Evolutionary conservation across 2,329 filamentous ascomycete genomes (phyloP).

Genomic region (Botryotinia narcissicola): DNA sequence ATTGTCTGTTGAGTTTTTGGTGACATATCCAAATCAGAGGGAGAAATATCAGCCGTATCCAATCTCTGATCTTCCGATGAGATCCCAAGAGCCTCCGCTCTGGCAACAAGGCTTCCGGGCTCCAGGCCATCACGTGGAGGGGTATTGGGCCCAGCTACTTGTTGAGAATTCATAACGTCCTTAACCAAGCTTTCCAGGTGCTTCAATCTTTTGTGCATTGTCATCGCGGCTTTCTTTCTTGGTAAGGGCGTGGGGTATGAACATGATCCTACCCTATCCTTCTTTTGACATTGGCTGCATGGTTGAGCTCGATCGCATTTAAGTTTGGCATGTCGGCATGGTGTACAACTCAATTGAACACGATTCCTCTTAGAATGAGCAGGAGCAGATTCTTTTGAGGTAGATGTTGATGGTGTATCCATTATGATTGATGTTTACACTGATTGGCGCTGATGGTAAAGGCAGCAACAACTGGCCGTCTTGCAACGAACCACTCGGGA

Average conservation of each 20-base stretch:
- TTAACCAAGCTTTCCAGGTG: constrained; percentile 58
- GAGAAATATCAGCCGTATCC: not conserved
- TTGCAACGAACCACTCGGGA: not conserved
- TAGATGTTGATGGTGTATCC: not conserved
- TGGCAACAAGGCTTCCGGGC: not conserved
- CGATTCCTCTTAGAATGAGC: constrained; percentile 21
- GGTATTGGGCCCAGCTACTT: not conserved
- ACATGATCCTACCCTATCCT: constrained; percentile 48
- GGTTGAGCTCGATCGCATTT: constrained; percentile 54
- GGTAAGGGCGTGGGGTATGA: constrained; percentile 48
- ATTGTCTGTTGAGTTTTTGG: not conserved
- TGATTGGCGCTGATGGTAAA: not conserved
- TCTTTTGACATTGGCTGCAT: constrained; percentile 53
- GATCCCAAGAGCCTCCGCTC: not conserved
- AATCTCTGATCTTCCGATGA: not conserved
- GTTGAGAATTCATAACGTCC: constrained; percentile 46
- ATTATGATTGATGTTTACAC: not conserved
- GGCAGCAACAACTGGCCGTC: not conserved
- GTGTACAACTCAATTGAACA: constrained; percentile 24
- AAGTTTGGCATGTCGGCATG: constrained; percentile 28
- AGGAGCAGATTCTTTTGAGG: not conserved
- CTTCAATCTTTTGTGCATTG: constrained; percentile 54
- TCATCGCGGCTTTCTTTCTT: constrained; percentile 40
- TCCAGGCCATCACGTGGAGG: not conserved
- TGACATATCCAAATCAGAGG: not conserved